Percentiles rank a stretch among this genome's conserved stretches.
Conservation (phyloP, 352 stramenopile species). For the Albugo laibachii region DNA sequence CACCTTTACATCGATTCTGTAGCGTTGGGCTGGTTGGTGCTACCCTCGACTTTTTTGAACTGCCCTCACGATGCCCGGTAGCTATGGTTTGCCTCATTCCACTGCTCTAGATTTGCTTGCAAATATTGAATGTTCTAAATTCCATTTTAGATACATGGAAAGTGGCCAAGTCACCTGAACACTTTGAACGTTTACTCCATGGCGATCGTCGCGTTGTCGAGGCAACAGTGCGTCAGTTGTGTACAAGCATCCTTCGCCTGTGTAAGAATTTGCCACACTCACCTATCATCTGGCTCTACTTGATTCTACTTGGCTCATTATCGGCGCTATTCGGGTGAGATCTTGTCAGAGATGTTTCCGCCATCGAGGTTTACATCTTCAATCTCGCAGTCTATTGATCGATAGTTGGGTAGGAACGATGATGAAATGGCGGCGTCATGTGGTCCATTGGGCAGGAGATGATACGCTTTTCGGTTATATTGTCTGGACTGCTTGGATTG, state of each 20-base stretch:
- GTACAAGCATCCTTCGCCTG: constrained; percentile 27
- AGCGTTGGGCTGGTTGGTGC: neutral
- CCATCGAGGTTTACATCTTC: neutral
- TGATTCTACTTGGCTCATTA: constrained; percentile 31
- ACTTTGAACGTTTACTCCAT: constrained; percentile 37
- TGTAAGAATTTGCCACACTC: constrained; percentile 69
- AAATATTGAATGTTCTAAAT: constrained; percentile 1
- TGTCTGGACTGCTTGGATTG: constrained; percentile 41
- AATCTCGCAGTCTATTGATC: constrained; percentile 20
- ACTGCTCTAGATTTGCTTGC: constrained; percentile 1
- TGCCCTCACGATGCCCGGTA: neutral
- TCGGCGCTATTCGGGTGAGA: constrained; percentile 37
- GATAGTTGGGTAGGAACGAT: constrained; percentile 45
- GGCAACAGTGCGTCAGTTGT: constrained; percentile 29
- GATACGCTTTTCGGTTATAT: constrained; percentile 44
- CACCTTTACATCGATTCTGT: neutral
- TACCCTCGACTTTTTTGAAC: neutral
- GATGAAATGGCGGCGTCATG: constrained; percentile 26
- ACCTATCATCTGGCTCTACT: constrained; percentile 60
- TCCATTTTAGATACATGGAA: constrained; percentile 34
- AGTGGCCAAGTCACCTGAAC: constrained; percentile 30
- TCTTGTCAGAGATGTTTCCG: neutral
- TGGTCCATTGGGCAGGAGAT: constrained; percentile 30
- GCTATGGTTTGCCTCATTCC: neutral
- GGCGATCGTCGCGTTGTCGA: constrained; percentile 23